phyloP scores from a whole-genome alignment of 1,284 basidiomycete genomes.

The Kwoniella shivajii region DNA sequence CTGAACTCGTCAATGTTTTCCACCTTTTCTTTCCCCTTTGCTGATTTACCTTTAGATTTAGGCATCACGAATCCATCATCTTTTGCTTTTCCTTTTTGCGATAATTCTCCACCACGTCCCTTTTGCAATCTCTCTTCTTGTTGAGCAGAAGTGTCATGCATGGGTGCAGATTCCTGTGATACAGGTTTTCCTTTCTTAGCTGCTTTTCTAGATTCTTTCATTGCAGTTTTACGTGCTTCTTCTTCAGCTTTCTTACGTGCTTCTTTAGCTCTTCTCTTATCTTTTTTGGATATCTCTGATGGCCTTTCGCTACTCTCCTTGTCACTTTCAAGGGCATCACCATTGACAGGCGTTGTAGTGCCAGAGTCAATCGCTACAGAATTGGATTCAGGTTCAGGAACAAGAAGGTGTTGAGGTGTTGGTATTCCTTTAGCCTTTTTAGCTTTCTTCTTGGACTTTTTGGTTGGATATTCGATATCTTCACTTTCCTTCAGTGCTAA shows the following conservation, averaged over 20 bases:
- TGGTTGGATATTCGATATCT: slow-evolving; percentile 8
- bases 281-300: slow-evolving; percentile 67
- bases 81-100: slow-evolving; percentile 12
- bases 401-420: slow-evolving; percentile 5
- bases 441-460: slow-evolving; percentile 23
- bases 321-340: slow-evolving; percentile 7
- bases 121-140: slow-evolving; percentile 18
- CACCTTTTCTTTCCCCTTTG: slow-evolving; percentile 12
- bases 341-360: not conserved
- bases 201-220: slow-evolving; percentile 36
- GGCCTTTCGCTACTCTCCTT: slow-evolving; percentile 15
- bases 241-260: slow-evolving; percentile 69
- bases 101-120: not conserved
- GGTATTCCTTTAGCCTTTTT: slow-evolving; percentile 13
- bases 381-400: not conserved
- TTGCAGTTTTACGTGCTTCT: slow-evolving; percentile 30
- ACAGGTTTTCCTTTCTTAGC: slow-evolving; percentile 26
- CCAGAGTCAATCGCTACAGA: not conserved
- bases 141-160: slow-evolving; percentile 10
- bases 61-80: slow-evolving; percentile 19
- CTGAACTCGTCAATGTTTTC: slow-evolving; percentile 14
- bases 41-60: slow-evolving; percentile 21
- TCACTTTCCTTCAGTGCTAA: slow-evolving; percentile 18
- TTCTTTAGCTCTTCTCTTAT: slow-evolving; percentile 75
- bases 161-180: not conserved